Evolutionary conservation across 2,329 filamentous ascomycete genomes (phyloP).

Genomic region (Colletotrichum orchidophilum): DNA sequence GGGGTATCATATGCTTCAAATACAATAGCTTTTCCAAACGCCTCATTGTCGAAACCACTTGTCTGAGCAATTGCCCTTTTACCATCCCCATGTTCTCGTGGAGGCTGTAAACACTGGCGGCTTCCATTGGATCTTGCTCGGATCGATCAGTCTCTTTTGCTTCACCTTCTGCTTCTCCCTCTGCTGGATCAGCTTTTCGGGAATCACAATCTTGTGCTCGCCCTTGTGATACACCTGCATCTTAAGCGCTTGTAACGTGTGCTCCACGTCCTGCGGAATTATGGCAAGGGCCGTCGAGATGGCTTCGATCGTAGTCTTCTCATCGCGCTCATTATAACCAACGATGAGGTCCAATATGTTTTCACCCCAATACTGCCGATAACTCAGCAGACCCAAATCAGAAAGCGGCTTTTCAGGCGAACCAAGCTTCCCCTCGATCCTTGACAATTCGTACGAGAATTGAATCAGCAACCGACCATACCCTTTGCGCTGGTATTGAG

Average conservation of each 20-base stretch:
- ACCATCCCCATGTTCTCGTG: conserved; percentile 96
- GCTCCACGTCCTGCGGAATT: conserved; percentile 97
- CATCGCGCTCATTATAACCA: conserved; percentile 72
- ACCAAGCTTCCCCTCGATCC: conserved; percentile 93
- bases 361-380: conserved; percentile 98
- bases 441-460: conserved; percentile 96
- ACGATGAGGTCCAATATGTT: conserved; percentile 90
- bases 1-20: conserved; percentile 31
- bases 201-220: conserved; percentile 94
- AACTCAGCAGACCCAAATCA: conserved; percentile 91
- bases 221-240: conserved; percentile 97
- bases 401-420: conserved; percentile 97
- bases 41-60: neutral
- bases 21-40: neutral
- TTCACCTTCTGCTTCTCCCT: conserved; percentile 84
- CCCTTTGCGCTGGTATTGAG: conserved; percentile 95
- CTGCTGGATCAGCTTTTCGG: conserved; percentile 81
- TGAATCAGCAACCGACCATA: conserved; percentile 94
- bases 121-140: conserved; percentile 88
- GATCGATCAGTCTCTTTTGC: conserved; percentile 79
- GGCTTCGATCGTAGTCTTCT: conserved; percentile 85
- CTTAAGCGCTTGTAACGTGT: conserved; percentile 91
- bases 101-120: conserved; percentile 93
- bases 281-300: conserved; percentile 84
- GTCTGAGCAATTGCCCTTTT: conserved; percentile 28